A percentile compares a stretch with the other conserved stretches of the same genome.
These are phyloP conservation scores for Irpex rosettiformis DNA, from an alignment of 1,284 basidiomycete genomes.

Conservation along the genomic window DNA sequence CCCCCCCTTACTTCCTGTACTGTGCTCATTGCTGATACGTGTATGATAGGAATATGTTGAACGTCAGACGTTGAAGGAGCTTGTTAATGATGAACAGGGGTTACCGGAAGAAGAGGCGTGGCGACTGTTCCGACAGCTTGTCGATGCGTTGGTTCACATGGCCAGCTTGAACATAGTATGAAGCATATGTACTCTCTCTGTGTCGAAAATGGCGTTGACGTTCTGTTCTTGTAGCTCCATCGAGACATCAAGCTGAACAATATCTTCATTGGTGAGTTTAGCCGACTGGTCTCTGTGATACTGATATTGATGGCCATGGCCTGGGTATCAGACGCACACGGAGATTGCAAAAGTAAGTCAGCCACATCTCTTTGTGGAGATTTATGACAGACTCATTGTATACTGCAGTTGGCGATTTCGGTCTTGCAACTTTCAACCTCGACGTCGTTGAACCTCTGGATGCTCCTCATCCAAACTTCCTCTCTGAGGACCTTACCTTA, in stretches of 20 bases:
- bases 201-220: not conserved
- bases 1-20: not conserved
- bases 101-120: constrained; percentile 84
- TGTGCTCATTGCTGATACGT: constrained; percentile 4
- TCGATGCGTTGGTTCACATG: constrained; percentile 94
- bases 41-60: constrained; percentile 79
- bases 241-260: constrained; percentile 92
- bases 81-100: constrained; percentile 66
- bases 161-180: constrained; percentile 81
- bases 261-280: constrained; percentile 75
- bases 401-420: constrained; percentile 82
- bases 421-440: constrained; percentile 83
- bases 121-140: constrained; percentile 86
- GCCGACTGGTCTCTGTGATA: not conserved
- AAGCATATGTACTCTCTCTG: constrained; percentile 20
- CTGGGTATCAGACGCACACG: constrained; percentile 63
- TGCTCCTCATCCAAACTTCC: constrained; percentile 42
- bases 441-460: constrained; percentile 71
- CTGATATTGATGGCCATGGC: not conserved
- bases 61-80: constrained; percentile 79
- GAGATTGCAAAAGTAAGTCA: constrained; percentile 77
- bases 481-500: constrained; percentile 70
- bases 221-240: constrained; percentile 55
- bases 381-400: not conserved
- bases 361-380: not conserved